phyloP scores from a whole-genome alignment of 1,139 yeast genomes.

The Pichia sp. region DNA sequence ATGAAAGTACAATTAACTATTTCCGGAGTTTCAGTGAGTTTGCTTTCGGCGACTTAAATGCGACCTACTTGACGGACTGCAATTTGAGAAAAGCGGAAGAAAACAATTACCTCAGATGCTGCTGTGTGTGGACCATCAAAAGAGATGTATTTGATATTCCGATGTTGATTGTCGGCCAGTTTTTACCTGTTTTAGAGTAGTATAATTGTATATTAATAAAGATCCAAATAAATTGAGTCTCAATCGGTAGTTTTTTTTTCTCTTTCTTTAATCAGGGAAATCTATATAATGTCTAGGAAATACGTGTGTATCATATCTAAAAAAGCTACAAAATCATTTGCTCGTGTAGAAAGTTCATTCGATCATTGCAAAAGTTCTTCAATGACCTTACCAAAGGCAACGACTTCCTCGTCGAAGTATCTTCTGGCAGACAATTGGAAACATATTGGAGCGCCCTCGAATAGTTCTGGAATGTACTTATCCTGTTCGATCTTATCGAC shows the following conservation, averaged over 20 bases:
- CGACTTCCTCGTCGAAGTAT: slow-evolving; percentile 52
- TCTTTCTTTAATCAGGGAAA: background rate
- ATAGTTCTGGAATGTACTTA: slow-evolving; percentile 38
- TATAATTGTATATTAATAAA: background rate
- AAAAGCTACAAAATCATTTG: background rate
- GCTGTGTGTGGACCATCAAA: slow-evolving; percentile 65
- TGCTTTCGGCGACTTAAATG: slow-evolving; percentile 84
- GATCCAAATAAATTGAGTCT: background rate
- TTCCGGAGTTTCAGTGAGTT: slow-evolving; percentile 80
- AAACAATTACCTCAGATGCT: slow-evolving; percentile 43
- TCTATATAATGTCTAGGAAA: background rate
- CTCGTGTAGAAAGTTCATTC: background rate
- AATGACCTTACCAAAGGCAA: slow-evolving; percentile 41
- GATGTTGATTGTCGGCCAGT: slow-evolving; percentile 36
- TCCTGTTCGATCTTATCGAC: slow-evolving; percentile 44
- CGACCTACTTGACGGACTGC: slow-evolving; percentile 48
- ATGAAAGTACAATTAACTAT: slow-evolving; percentile 78
- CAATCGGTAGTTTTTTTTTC: too few relatives aligned
- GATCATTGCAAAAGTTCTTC: slow-evolving; percentile 12
- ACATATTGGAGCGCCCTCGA: slow-evolving; percentile 50
- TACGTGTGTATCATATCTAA: background rate
- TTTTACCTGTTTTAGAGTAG: slow-evolving; percentile 33
- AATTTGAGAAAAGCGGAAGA: slow-evolving; percentile 37
- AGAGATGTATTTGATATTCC: slow-evolving; percentile 90
- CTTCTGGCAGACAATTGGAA: slow-evolving; percentile 51